Evolutionary conservation across 257 asterid genomes (phyloP).

Genomic region (Salvia hispanica): DNA sequence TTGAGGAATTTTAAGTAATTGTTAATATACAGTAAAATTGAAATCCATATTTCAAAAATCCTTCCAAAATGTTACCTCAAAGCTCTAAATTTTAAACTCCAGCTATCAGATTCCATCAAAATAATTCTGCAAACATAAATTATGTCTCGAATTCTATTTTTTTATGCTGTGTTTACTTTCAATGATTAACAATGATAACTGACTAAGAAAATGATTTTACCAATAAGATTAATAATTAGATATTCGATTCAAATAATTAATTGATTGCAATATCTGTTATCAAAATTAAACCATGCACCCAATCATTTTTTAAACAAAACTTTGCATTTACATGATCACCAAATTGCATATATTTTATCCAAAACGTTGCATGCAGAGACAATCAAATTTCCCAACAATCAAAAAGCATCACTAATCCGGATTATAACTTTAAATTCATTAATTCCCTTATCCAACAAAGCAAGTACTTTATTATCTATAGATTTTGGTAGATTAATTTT

Average conservation of each 20-base stretch:
- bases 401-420: not conserved
- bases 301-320: too few species aligned
- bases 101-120: not conserved
- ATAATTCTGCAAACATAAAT: not conserved
- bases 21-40: not conserved
- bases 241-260: not conserved
- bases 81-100: not conserved
- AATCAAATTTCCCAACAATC: not conserved
- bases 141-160: not conserved
- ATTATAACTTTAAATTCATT: not conserved
- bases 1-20: too few species aligned
- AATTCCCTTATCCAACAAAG: not conserved
- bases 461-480: not conserved
- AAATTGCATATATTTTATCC: not conserved
- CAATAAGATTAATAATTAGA: not conserved
- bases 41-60: constrained; percentile 25
- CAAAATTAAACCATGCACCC: too few species aligned
- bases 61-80: constrained; percentile 3
- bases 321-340: not conserved
- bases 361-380: not conserved
- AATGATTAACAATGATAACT: not conserved
- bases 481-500: not conserved
- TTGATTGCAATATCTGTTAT: not conserved
- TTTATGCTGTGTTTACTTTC: not conserved
- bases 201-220: not conserved